phyloP scores from a whole-genome alignment of 2,329 filamentous ascomycete genomes.

The Chaetomiaceae sp. region DNA sequence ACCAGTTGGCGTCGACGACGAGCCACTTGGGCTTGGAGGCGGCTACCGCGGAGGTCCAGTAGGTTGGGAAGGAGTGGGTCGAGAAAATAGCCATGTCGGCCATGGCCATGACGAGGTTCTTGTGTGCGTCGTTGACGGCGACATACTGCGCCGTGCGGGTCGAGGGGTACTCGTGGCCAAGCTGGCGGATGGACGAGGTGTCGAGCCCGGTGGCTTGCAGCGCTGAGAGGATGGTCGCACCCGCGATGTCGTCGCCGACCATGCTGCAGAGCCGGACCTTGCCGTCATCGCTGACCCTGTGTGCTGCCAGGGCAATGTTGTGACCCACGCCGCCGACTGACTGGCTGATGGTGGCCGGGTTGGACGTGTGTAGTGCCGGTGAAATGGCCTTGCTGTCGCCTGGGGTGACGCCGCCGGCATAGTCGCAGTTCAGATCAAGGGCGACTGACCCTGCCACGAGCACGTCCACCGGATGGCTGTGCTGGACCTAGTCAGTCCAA shows the following conservation, averaged over 20 bases:
- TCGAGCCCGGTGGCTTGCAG: conserved; percentile 62
- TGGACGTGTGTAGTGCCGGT: conserved; percentile 71
- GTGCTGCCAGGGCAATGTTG: conserved; percentile 83
- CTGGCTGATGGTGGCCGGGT: conserved; percentile 74
- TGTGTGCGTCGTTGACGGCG: conserved; percentile 77
- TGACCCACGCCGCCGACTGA: conserved; percentile 87
- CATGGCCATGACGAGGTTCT: conserved; percentile 87
- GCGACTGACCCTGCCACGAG: conserved; percentile 88
- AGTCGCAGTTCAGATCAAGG: conserved; percentile 83
- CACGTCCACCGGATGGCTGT: conserved; percentile 49
- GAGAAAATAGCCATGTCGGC: conserved; percentile 88
- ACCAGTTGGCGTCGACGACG: conserved; percentile 87
- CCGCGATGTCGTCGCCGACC: conserved; percentile 75
- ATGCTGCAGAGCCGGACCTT: conserved; percentile 74
- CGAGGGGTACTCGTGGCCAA: conserved; percentile 45
- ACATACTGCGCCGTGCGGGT: conserved; percentile 85
- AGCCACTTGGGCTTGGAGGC: conserved; percentile 65
- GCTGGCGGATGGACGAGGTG: conserved; percentile 56
- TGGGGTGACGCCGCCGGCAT: conserved; percentile 34
- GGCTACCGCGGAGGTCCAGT: conserved; percentile 58
- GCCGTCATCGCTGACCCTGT: conserved; percentile 55
- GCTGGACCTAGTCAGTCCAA: conserved; percentile 10
- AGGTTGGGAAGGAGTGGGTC: conserved; percentile 45
- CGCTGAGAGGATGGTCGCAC: conserved; percentile 64
- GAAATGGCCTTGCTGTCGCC: conserved; percentile 28